phyloP scores from a whole-genome alignment of 2,329 filamentous ascomycete species.

The Fusarium citri region DNA sequence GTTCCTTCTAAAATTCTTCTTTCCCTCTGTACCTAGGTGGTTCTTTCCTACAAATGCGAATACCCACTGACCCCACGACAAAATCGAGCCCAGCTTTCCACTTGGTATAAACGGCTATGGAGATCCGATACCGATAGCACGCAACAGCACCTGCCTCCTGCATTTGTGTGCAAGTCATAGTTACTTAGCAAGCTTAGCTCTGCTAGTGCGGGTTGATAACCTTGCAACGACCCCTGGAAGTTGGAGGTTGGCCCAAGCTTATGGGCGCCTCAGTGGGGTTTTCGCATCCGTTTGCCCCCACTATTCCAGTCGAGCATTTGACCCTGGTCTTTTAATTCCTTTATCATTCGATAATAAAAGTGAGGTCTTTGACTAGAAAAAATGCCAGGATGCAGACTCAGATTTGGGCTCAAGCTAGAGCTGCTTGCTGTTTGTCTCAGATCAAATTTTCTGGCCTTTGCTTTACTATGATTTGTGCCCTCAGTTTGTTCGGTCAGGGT shows the following conservation, averaged over 20 bases:
- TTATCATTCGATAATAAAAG: conserved; percentile 37
- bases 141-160: conserved; percentile 29
- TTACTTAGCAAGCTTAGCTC: conserved; percentile 32
- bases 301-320: conserved; percentile 15
- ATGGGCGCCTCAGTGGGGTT: conserved; percentile 23
- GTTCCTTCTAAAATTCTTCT: background rate
- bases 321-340: conserved; percentile 14
- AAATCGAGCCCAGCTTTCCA: conserved; percentile 10
- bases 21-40: background rate
- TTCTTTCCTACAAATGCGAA: background rate
- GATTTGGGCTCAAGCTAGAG: conserved; percentile 35
- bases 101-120: conserved; percentile 19
- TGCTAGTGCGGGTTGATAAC: conserved; percentile 16
- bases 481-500: conserved; percentile 7
- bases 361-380: conserved; percentile 18
- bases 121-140: conserved; percentile 29
- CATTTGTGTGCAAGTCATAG: conserved; percentile 36
- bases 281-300: conserved; percentile 18
- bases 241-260: conserved; percentile 29
- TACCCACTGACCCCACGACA: conserved; percentile 18
- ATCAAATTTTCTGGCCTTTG: conserved; percentile 19
- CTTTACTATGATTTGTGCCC: conserved; percentile 18
- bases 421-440: conserved; percentile 14
- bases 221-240: conserved; percentile 20
- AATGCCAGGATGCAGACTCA: conserved; percentile 31